Evolutionary conservation across 352 stramenopile species (phyloP), one percentile per base, ranked within the genome.

Genomic region (Lagenidium sp.): DNA sequence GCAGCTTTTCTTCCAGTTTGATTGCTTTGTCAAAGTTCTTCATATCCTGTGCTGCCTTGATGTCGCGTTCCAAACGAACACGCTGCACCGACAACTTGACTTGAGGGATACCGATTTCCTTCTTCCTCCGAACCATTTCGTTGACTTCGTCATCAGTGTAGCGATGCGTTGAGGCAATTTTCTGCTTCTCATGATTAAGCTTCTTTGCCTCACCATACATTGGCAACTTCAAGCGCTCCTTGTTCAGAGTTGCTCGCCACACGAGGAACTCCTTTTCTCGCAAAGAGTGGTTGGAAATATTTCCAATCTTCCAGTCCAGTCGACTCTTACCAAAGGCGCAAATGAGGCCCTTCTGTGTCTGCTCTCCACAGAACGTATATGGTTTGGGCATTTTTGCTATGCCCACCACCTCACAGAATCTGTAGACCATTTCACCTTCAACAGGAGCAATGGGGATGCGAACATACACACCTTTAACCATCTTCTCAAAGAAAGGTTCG

Each of bases 21-120:
- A 93, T 41, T 5, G 80, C 77, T 40, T 93, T 93, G 23, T 86
- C 77, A 47, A 87, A 93, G 51, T 93, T 89, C 52, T 88, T 86
- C 69, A 87, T 87, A 36, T 84, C 72, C 47, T 89, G 77, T 16
- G 80, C 80, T 35, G 80, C 80, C 26, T 67, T 62, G 11, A 93
- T 45, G 48, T 89, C 80, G 24, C 80, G 74, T 47, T 93, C 80
- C 28, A 93, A 56, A 22, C 80, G 80, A 20, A 93, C 77, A 25
- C 72, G 72, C 51, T 88, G 77, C 22, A 87, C 80, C 37, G 75
- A 67, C 3, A 93, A 49, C 12, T 77, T 82, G 12, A 93, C 80
- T 10, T 57, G 68, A 12, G 69, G 70, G 4, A 72, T 46, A 15
- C 80, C 80, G 8, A 79, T 62, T 10, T 73, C 75, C 32, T 79